Evolutionary conservation across 2,329 filamentous ascomycete species (phyloP).

Genomic region (Diaporthe sp.): DNA sequence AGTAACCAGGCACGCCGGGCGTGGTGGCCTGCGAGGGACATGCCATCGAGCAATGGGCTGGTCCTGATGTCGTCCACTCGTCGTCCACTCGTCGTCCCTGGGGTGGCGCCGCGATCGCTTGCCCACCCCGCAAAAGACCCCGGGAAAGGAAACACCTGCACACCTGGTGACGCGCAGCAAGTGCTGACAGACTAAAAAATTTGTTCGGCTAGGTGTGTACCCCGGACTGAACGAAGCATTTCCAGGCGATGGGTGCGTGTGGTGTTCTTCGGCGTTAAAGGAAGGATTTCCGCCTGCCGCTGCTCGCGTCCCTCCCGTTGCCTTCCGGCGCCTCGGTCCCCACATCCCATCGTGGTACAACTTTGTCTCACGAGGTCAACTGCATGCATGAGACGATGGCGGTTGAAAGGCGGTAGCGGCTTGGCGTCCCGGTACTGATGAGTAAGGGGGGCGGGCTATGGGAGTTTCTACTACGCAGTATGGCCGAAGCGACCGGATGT

Average conservation of each 20-base stretch:
- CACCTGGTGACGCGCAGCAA: background rate
- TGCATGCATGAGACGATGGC: conserved; percentile 35
- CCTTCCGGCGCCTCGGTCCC: conserved; percentile 32
- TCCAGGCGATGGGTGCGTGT: background rate
- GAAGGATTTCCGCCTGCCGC: conserved; percentile 24
- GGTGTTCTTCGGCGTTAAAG: conserved; percentile 14
- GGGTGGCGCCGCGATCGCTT: background rate
- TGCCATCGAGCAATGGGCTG: background rate
- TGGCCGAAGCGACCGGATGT: conserved; percentile 19
- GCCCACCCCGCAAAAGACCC: conserved; percentile 27
- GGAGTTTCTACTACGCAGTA: background rate
- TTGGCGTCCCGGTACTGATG: conserved; percentile 35
- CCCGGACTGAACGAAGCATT: conserved; percentile 14
- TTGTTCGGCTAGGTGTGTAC: conserved; percentile 19
- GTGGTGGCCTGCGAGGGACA: background rate
- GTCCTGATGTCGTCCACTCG: background rate
- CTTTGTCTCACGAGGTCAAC: conserved; percentile 31
- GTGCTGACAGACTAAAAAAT: conserved; percentile 10
- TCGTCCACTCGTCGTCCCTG: background rate
- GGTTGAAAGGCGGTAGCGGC: conserved; percentile 34
- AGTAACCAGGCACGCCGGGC: background rate
- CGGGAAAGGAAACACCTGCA: background rate
- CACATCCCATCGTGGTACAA: conserved; percentile 34
- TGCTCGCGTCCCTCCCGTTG: conserved; percentile 13
- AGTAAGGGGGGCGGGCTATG: conserved; percentile 18